These are phyloP conservation scores for Picochlorum sp. DNA, from an alignment of 139 green algal genomes.

Conservation along the genomic window DNA sequence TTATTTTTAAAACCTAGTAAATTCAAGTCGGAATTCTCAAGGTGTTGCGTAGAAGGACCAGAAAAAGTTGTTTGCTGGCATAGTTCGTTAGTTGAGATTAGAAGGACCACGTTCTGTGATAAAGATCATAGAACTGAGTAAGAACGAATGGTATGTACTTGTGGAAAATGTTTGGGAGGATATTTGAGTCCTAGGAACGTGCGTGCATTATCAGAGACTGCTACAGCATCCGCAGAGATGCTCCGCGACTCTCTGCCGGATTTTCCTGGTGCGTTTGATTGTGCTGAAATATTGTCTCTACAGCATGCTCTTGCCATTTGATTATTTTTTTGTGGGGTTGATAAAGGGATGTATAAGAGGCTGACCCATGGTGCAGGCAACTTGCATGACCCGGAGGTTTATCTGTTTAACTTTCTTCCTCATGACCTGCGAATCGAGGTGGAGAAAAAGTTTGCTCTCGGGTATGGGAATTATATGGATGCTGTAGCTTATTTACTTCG, in stretches of 20 bases:
- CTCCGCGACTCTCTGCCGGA: slow-evolving; percentile 9
- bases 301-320: too few species aligned
- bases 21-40: too few species aligned
- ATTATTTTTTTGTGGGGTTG: background rate
- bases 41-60: too few species aligned
- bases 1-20: too few species aligned
- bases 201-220: background rate
- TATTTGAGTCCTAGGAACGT: slow-evolving; percentile 10
- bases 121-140: background rate
- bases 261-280: slow-evolving; percentile 4
- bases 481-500: slow-evolving; percentile 4
- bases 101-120: background rate
- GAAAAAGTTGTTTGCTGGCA: too few species aligned
- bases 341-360: background rate
- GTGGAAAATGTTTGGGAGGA: slow-evolving; percentile 10
- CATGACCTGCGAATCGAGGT: slow-evolving; percentile 21
- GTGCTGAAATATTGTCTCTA: background rate
- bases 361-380: background rate
- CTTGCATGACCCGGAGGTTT: slow-evolving; percentile 20
- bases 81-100: too few species aligned
- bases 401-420: slow-evolving; percentile 17
- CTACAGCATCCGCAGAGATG: slow-evolving; percentile 3
- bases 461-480: slow-evolving; percentile 17
- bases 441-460: slow-evolving; percentile 4
- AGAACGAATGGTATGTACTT: slow-evolving; percentile 3